phyloP scores from a whole-genome alignment of 1,139 yeast genomes.

The Pichia sp. region DNA sequence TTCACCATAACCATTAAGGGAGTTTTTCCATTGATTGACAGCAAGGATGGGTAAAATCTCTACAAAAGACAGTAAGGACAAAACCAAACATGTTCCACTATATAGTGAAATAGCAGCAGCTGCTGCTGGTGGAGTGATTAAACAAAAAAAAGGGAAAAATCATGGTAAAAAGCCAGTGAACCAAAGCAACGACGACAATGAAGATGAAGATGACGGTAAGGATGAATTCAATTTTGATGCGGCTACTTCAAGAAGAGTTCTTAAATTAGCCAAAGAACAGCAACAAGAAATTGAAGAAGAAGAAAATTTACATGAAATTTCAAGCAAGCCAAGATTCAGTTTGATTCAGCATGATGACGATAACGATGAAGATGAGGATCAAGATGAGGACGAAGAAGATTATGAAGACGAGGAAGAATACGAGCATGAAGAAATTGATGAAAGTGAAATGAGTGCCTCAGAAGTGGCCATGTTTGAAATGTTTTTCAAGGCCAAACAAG shows the following conservation, averaged over 20 bases:
- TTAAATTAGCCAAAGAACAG: constrained; percentile 84
- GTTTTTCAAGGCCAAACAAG: constrained; percentile 39
- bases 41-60: constrained; percentile 54
- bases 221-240: constrained; percentile 74
- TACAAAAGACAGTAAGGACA: constrained; percentile 40
- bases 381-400: constrained; percentile 19
- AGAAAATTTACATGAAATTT: constrained; percentile 32
- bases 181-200: constrained; percentile 12
- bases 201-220: constrained; percentile 33
- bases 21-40: background rate
- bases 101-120: constrained; percentile 66
- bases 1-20: background rate
- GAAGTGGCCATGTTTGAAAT: constrained; percentile 67
- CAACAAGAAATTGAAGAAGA: constrained; percentile 79
- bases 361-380: constrained; percentile 21
- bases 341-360: constrained; percentile 18
- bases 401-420: constrained; percentile 24
- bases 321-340: constrained; percentile 25
- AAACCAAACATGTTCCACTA: constrained; percentile 68
- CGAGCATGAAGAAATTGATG: constrained; percentile 18
- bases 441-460: constrained; percentile 40
- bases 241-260: constrained; percentile 71
- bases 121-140: constrained; percentile 62
- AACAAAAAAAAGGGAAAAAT: constrained; percentile 20
- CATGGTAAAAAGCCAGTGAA: constrained; percentile 1